These are phyloP conservation scores for Suillus tomentosus DNA, from an alignment of 768 basidiomycete species.

Conservation along the genomic window DNA sequence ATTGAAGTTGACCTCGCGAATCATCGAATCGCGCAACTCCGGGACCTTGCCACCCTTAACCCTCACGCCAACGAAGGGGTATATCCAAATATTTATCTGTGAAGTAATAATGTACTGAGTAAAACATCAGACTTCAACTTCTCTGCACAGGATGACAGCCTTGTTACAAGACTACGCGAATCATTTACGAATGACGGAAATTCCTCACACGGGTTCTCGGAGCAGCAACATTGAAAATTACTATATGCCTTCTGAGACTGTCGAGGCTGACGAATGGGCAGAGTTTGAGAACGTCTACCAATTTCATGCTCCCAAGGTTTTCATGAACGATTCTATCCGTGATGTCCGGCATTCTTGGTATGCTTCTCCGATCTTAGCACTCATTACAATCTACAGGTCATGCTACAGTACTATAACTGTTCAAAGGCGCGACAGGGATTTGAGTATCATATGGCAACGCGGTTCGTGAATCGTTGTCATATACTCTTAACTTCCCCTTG, in stretches of 20 bases:
- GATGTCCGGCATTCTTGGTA: constrained; percentile 54
- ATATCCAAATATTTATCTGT: neutral
- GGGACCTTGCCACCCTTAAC: constrained; percentile 19
- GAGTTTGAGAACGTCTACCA: constrained; percentile 92
- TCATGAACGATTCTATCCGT: constrained; percentile 73
- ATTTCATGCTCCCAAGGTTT: constrained; percentile 82
- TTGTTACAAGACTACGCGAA: constrained; percentile 63
- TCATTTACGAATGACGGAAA: constrained; percentile 51
- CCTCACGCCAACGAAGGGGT: constrained; percentile 21
- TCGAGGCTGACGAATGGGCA: constrained; percentile 70
- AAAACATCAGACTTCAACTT: constrained; percentile 25
- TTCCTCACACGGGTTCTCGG: constrained; percentile 31
- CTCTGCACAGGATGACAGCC: constrained; percentile 51
- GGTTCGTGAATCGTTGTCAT: constrained; percentile 45
- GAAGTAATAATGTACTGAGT: constrained; percentile 9
- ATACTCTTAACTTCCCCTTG: constrained; percentile 13
- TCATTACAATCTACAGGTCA: constrained; percentile 50
- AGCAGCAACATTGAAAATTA: constrained; percentile 49
- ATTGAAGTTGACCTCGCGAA: constrained; percentile 65
- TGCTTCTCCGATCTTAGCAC: constrained; percentile 14
- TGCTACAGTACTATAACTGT: constrained; percentile 88
- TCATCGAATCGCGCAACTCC: constrained; percentile 55
- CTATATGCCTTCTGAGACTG: constrained; percentile 66
- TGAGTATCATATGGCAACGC: constrained; percentile 87
- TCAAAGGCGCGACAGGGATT: constrained; percentile 73